Evolutionary conservation across 257 asterid genomes (phyloP).

Genomic region (Striga asiatica): DNA sequence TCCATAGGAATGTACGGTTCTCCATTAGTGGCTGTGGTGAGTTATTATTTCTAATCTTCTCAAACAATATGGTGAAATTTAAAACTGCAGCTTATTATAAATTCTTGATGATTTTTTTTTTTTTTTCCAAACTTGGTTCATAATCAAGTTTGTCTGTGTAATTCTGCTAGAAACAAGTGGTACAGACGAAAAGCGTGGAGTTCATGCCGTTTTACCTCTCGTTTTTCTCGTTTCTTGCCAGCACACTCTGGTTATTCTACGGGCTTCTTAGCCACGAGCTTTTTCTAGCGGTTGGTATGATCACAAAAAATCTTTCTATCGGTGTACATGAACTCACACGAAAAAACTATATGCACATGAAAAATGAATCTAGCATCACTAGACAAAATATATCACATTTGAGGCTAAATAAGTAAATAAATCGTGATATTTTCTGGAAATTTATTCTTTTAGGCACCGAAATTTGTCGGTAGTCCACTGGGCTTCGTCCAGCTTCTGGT

Average conservation of each 20-base stretch:
- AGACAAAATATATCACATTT: no score
- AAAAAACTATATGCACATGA: no score
- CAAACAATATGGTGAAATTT: no score
- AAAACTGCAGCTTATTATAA: no score
- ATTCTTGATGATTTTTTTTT: no score
- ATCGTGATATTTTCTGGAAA: neutral
- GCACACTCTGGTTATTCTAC: constrained; percentile 27
- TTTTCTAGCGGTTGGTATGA: neutral
- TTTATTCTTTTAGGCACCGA: constrained; percentile 41
- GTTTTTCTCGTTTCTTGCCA: constrained; percentile 63
- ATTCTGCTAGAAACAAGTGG: constrained; percentile 52
- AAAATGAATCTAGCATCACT: no score
- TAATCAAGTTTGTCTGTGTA: neutral
- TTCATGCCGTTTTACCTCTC: constrained; percentile 85
- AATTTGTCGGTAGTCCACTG: constrained; percentile 60
- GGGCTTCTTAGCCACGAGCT: neutral
- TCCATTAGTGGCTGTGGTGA: constrained; percentile 62
- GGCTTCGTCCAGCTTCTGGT: constrained; percentile 62
- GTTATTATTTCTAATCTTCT: no score
- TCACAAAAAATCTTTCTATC: no score
- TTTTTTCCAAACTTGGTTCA: no score
- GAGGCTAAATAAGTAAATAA: neutral
- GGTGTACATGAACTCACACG: no score
- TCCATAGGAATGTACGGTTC: constrained; percentile 68
- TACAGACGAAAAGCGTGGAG: constrained; percentile 66